Percentiles rank a stretch among this genome's conserved stretches.
phyloP scores from a whole-genome alignment of 208 protist species.

The Tetramitus jugosus region DNA sequence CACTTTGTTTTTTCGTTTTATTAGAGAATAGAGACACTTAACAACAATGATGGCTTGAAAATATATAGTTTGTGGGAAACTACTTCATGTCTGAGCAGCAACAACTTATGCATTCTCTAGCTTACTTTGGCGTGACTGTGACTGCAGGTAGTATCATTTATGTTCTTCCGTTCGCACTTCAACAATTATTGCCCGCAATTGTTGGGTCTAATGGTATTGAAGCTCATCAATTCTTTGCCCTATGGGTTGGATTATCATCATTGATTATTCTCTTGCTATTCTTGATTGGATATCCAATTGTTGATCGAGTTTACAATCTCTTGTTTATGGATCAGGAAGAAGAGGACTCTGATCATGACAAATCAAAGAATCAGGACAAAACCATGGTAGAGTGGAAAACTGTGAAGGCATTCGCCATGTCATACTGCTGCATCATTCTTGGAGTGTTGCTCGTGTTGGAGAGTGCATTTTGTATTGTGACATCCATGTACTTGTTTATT shows the following conservation, averaged over 20 bases:
- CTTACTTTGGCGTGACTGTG: background rate
- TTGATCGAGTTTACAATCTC: background rate
- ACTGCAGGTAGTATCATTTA: background rate
- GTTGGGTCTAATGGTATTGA: too few species aligned
- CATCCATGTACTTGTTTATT: background rate
- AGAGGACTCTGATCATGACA: background rate
- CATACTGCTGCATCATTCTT: background rate
- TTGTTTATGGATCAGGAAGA: background rate
- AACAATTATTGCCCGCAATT: background rate
- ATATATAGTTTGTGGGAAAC: background rate
- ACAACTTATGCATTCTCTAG: background rate
- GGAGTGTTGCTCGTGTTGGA: background rate
- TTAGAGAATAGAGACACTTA: too few species aligned
- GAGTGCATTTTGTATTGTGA: background rate
- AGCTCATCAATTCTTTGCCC: too few species aligned
- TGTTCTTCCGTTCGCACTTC: background rate
- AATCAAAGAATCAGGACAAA: background rate
- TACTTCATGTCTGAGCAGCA: background rate
- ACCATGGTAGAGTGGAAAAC: background rate
- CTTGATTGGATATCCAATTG: background rate
- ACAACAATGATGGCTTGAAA: too few species aligned
- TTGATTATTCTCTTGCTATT: background rate
- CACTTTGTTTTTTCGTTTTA: too few species aligned
- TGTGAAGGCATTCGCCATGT: background rate
- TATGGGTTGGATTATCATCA: too few species aligned